phyloP scores from a whole-genome alignment of 2,329 filamentous ascomycete species.

The Colletotrichum australisinense region DNA sequence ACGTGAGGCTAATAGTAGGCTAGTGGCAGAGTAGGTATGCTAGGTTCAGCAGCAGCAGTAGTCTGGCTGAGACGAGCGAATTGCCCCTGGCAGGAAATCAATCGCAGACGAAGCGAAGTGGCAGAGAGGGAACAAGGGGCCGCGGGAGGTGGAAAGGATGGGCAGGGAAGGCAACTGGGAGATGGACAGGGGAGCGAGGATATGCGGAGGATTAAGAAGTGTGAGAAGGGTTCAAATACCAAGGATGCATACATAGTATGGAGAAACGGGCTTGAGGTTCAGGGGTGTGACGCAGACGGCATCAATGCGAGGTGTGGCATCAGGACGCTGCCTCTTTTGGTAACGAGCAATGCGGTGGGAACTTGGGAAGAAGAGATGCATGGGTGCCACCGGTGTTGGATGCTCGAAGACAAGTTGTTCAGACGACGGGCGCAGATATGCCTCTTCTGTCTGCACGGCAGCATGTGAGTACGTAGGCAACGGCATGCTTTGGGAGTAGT shows the following conservation, averaged over 20 bases:
- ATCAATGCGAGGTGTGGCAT: constrained; percentile 30
- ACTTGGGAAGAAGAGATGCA: background rate
- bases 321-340: constrained; percentile 22
- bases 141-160: background rate
- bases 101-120: constrained; percentile 30
- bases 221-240: background rate
- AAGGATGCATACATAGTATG: background rate
- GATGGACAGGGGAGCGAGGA: background rate
- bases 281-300: constrained; percentile 27
- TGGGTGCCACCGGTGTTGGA: background rate
- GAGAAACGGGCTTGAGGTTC: constrained; percentile 17
- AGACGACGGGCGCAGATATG: constrained; percentile 18
- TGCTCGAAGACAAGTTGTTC: constrained; percentile 19
- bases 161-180: constrained; percentile 10
- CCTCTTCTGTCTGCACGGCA: background rate
- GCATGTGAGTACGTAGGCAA: background rate
- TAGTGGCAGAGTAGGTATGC: background rate
- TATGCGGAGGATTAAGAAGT: constrained; percentile 1
- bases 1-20: background rate
- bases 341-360: constrained; percentile 5
- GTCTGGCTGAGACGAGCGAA: constrained; percentile 7
- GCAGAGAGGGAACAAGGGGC: constrained; percentile 13
- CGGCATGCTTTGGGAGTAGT: background rate
- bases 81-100: constrained; percentile 16
- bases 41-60: background rate